phyloP scores from a whole-genome alignment of 331 rosid species.

The Telfairia occidentalis region DNA sequence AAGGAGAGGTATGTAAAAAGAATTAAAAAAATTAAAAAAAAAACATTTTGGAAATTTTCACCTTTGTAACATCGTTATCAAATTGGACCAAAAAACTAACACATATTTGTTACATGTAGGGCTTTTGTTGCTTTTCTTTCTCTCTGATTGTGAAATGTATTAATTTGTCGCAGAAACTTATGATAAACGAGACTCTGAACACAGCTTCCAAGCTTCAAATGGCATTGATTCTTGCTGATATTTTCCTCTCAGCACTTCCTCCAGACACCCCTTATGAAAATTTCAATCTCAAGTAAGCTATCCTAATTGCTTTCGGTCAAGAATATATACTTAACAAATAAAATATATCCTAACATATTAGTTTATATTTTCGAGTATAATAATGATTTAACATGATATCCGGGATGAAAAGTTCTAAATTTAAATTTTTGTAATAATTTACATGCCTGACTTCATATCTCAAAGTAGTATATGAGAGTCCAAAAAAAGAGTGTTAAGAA shows the following conservation, averaged over 20 bases:
- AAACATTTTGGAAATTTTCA: not conserved
- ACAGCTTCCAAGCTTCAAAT: constrained; percentile 58
- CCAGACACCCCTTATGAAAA: constrained; percentile 29
- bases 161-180: constrained; percentile 42
- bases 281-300: constrained; percentile 2
- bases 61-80: not conserved
- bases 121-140: not conserved
- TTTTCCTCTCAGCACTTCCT: constrained; percentile 47
- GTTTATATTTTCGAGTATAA: not conserved
- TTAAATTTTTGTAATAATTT: too few relatives aligned
- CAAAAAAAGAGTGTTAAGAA: too few relatives aligned
- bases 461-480: too few relatives aligned
- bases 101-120: not conserved
- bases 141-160: not conserved
- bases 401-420: not conserved
- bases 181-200: constrained; percentile 51
- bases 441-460: too few relatives aligned
- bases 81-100: not conserved
- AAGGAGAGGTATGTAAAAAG: constrained; percentile 49
- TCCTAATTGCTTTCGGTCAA: not conserved
- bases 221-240: constrained; percentile 54
- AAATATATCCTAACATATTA: not conserved
- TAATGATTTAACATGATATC: not conserved
- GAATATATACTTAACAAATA: not conserved
- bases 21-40: not conserved